Percentiles rank a stretch among this genome's conserved stretches.
Conservation (phyloP, 768 basidiomycete species). For the Neoboletus subvelutipes region DNA sequence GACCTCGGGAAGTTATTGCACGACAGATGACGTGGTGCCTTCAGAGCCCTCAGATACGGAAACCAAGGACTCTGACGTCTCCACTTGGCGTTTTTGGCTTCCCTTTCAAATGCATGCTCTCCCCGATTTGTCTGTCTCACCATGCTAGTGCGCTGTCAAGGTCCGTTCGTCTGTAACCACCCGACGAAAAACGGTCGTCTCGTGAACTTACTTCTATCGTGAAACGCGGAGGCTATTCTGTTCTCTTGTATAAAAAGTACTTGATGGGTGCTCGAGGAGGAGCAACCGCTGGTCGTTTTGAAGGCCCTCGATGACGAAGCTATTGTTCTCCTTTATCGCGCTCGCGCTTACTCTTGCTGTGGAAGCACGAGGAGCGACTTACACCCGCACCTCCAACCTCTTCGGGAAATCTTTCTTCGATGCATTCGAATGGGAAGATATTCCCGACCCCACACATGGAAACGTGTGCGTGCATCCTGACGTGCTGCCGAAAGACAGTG, state of each 20-base stretch:
- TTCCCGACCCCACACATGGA: constrained; percentile 33
- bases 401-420: constrained; percentile 48
- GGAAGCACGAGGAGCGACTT: not conserved
- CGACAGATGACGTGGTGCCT: not conserved
- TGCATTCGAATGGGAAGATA: constrained; percentile 26
- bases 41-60: not conserved
- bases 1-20: not conserved
- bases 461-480: constrained; percentile 14
- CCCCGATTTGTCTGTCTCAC: not conserved
- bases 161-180: not conserved
- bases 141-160: not conserved
- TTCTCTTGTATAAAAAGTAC: not conserved
- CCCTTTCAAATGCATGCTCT: not conserved
- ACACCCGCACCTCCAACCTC: constrained; percentile 40
- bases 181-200: not conserved
- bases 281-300: not conserved
- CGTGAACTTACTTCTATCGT: not conserved
- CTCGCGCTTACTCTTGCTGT: not conserved
- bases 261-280: not conserved
- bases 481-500: not conserved
- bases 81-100: not conserved
- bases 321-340: not conserved
- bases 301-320: not conserved
- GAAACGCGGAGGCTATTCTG: not conserved
- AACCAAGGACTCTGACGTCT: not conserved